Conservation (phyloP, 208 protist species). For the Leishmania guyanensis region DNA sequence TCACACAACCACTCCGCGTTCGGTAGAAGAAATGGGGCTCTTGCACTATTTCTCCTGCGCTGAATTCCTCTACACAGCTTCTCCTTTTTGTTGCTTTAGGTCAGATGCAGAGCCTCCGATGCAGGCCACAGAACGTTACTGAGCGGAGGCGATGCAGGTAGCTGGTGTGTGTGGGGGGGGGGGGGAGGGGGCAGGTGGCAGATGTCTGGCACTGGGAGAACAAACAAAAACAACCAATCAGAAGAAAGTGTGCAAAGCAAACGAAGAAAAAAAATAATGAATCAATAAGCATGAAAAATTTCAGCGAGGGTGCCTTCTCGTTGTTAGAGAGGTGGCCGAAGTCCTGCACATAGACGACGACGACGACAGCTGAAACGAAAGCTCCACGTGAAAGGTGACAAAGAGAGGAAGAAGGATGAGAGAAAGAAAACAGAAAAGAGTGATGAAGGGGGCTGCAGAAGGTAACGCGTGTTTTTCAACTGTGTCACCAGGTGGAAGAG, state of each 20-base stretch:
- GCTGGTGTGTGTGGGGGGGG: neutral
- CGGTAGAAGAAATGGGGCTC: neutral
- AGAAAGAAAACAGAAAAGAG: neutral
- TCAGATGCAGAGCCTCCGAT: neutral
- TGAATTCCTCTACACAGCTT: neutral
- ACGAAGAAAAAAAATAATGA: too few relatives aligned
- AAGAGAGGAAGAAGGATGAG: neutral
- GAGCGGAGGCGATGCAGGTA: neutral
- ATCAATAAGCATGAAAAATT: neutral
- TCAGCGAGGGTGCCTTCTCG: neutral
- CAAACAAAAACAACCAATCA: neutral
- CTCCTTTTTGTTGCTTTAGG: neutral
- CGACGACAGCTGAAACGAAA: neutral
- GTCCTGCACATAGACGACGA: neutral
- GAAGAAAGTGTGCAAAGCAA: neutral
- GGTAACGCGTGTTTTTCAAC: neutral
- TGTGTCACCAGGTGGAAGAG: neutral
- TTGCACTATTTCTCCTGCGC: slow-evolving; percentile 3
- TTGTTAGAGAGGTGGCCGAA: neutral
- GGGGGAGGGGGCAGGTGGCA: neutral
- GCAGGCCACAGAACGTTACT: neutral
- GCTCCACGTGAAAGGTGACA: neutral
- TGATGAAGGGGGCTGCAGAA: neutral
- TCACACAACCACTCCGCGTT: neutral
- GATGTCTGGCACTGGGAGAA: neutral